Evolutionary conservation across 768 basidiomycete species (phyloP).

Genomic region (Termitomyces sp.): DNA sequence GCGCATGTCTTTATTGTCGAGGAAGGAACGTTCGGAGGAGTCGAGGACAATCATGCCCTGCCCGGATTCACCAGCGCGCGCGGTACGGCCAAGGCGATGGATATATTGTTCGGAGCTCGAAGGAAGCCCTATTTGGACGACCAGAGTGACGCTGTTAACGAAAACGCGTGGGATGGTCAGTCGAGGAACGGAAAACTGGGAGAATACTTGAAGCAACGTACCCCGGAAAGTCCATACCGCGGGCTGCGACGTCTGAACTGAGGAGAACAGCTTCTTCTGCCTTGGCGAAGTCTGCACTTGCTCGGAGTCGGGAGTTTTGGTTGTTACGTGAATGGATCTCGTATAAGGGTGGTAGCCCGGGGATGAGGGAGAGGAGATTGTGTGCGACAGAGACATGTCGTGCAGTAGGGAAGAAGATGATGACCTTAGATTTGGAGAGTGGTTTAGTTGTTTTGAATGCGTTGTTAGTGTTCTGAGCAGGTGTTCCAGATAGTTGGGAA

Average conservation of each 20-base stretch:
- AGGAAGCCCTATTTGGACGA: slow-evolving; percentile 63
- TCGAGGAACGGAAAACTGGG: background rate
- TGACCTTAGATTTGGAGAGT: slow-evolving; percentile 18
- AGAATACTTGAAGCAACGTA: slow-evolving; percentile 17
- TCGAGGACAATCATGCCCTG: slow-evolving; percentile 53
- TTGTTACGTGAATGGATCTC: slow-evolving; percentile 57
- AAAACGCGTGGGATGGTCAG: background rate
- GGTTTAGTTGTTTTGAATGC: too few species aligned
- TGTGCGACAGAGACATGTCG: slow-evolving; percentile 44
- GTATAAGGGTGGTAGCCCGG: slow-evolving; percentile 31
- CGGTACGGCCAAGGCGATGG: slow-evolving; percentile 75
- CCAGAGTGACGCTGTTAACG: slow-evolving; percentile 44
- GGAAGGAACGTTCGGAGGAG: slow-evolving; percentile 45
- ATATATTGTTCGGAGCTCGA: slow-evolving; percentile 73
- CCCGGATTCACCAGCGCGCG: slow-evolving; percentile 65
- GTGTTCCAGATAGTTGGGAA: background rate
- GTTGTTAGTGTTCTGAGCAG: background rate
- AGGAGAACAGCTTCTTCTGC: slow-evolving; percentile 41
- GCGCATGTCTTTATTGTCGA: slow-evolving; percentile 32
- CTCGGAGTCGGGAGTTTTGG: slow-evolving; percentile 42
- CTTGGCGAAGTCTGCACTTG: slow-evolving; percentile 43
- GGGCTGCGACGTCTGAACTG: slow-evolving; percentile 54
- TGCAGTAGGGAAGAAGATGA: slow-evolving; percentile 68
- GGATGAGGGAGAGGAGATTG: slow-evolving; percentile 23
- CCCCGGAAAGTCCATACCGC: slow-evolving; percentile 68